Evolutionary conservation across 2,329 filamentous ascomycete genomes (phyloP).

Genomic region (Pseudogymnoascus sp.): DNA sequence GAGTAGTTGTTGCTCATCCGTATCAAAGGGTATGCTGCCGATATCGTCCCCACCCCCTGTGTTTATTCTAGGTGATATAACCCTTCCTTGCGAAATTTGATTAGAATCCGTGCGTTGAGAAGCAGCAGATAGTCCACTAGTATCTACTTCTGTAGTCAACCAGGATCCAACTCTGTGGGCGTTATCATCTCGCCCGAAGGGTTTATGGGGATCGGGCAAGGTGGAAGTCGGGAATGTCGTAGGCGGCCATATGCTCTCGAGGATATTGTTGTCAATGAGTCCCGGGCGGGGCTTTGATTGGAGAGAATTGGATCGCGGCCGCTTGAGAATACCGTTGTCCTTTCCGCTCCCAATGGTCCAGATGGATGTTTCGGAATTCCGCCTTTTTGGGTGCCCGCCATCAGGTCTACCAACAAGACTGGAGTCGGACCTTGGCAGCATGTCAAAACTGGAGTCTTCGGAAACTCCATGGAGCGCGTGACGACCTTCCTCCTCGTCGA

Average conservation of each 20-base stretch:
- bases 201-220: not conserved
- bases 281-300: not conserved
- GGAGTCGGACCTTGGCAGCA: not conserved
- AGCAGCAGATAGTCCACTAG: not conserved
- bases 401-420: not conserved
- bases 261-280: not conserved
- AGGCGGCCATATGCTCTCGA: not conserved
- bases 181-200: not conserved
- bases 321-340: constrained; percentile 12
- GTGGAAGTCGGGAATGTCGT: not conserved
- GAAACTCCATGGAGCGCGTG: not conserved
- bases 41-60: not conserved
- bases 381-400: constrained; percentile 17
- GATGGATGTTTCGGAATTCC: constrained; percentile 28
- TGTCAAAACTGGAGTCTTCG: not conserved
- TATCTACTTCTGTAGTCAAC: not conserved
- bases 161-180: constrained; percentile 7
- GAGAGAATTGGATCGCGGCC: constrained; percentile 23
- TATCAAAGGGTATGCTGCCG: not conserved
- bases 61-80: not conserved
- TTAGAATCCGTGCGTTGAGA: not conserved
- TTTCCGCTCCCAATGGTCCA: constrained; percentile 22
- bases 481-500: constrained; percentile 27
- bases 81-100: not conserved
- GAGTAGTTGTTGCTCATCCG: not conserved